Conservation (phyloP, 2,329 filamentous ascomycete species). For the Alternaria burnsii region DNA sequence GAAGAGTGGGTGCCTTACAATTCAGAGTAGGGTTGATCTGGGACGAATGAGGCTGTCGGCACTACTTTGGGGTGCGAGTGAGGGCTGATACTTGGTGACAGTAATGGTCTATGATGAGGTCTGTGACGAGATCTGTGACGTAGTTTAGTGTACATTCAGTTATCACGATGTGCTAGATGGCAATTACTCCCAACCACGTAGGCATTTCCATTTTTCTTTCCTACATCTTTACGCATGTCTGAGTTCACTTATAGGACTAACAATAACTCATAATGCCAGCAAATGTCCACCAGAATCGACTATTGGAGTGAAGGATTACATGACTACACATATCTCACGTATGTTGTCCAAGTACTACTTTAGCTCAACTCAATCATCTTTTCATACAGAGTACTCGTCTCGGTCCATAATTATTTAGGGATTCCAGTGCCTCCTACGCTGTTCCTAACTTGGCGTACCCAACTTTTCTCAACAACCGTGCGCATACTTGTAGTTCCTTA, state of each 20-base stretch:
- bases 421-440: not conserved
- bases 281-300: not conserved
- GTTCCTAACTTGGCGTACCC: not conserved
- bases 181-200: not conserved
- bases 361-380: no score
- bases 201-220: accelerated
- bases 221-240: not conserved
- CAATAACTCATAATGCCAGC: not conserved
- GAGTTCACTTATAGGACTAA: not conserved
- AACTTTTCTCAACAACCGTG: not conserved
- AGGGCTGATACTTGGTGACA: not conserved
- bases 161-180: not conserved
- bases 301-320: not conserved
- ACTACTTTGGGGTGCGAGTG: not conserved
- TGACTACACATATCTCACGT: no score
- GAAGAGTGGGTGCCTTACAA: not conserved
- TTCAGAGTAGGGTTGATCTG: not conserved
- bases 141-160: not conserved
- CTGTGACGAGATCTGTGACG: not conserved
- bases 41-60: not conserved
- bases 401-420: no score
- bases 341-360: no score
- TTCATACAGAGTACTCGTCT: no score
- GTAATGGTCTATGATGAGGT: not conserved
- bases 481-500: not conserved